Evolutionary conservation across 306 rosid species (phyloP), one percentile per base, ranked within the genome.

Genomic region (Quercus cerris): DNA sequence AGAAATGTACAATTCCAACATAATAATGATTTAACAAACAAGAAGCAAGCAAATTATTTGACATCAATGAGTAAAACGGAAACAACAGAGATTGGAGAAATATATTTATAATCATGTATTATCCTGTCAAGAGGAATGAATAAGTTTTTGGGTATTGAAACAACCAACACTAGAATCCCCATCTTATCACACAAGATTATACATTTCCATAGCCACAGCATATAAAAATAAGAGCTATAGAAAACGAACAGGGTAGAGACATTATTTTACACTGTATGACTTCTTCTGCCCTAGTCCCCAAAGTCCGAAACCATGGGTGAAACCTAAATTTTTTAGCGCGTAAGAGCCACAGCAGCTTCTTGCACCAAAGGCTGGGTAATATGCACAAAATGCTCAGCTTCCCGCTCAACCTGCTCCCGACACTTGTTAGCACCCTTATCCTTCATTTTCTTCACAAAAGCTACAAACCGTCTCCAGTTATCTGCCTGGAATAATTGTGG

Each of bases 361-460:
- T 93, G 94, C 71, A 91, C 94, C 85, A 85, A 82, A 76, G 99
- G 97, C 78, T 54, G 82, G 0, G 94, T 81, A 22, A 93, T 81
- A 77, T 91, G 94, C 78, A 96, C 97, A 22, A 88, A 93, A 71
- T 90, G 97, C 83, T 93, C 98, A 0, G 97, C 97, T 81, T 96
- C 99, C 78, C 98, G 87, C 89, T 96, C 99, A 77, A 93, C 85
- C 64, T 96, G 82, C 68, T 96, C 99, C 94, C 88, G 10, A 72
- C 99, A 96, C 83, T 84, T 93, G 3, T 81, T 64, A 2, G 86
- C 62, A 5, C 76, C 51, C 82, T 90, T 93, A 57, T 94, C 98
- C 79, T 88, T 96, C 93, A 96, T 93, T 88, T 89, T 90, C 90
- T 96, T 96, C 86, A 96, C 99, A 84, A 96, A 93, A 0, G 80